Base-by-base conservation (phyloP, 495 filamentous ascomycete genomes). In the Hypomontagnella monticulosa region DNA sequence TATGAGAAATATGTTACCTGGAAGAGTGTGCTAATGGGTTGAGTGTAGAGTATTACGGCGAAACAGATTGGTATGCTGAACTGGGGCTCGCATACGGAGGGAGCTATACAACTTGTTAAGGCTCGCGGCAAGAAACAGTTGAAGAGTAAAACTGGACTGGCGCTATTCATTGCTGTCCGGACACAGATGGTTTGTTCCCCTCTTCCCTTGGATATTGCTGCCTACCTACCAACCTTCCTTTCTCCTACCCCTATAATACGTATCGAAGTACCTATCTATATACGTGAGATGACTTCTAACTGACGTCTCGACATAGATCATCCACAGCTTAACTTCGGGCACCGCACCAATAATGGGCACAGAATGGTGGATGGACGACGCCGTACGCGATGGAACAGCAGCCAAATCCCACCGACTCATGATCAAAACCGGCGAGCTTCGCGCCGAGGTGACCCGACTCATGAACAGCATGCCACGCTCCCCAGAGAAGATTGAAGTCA, bases 41-140 rank as follows among this genome's bases (percentile, higher is more conserved):
- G 4, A 4, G 37, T 43, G 12, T 33, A 81, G 78, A 83, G 77
- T 43, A 80, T 85, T 23, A 75, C 80, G 12, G 77, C 81, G 1
- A 79, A 74, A 41, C 75, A 80, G 41, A 70, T 78, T 30, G 78
- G 76, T 27, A 75, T 79, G 41, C 71, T 74, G 11, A 80, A 81
- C 18, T 87, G 84, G 84, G 79, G 78, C 33, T 80, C 79, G 4
- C 85, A 87, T 59, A 74, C 82, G 36, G 78, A 83, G 32, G 85
- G 84, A 19, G 85, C 85, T 8, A 78, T 82, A 23, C 78, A 83
- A 47, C 73, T 87, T 40, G 81, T 84, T 37, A 81, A 79, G 63
- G 75, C 81, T 5, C 77, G 84, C 30, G 85, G 84, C 4, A 75
- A 75, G 62, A 80, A 81, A 56, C 81, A 84, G 61, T 46, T 84